Evolutionary conservation across 768 basidiomycete genomes (phyloP).

Genomic region (Saitozyma podzolica): DNA sequence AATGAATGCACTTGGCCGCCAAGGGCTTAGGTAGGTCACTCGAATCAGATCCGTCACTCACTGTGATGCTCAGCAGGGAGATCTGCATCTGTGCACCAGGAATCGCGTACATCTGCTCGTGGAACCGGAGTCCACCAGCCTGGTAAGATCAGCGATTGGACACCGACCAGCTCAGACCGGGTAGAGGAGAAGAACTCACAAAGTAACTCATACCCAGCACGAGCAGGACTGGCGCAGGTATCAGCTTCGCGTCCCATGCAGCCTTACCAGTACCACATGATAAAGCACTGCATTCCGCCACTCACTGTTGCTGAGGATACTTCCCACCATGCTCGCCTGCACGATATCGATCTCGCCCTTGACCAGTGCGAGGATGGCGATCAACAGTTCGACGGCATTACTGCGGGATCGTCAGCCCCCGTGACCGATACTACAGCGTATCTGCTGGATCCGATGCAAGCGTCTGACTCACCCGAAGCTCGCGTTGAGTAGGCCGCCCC

Average conservation of each 20-base stretch:
- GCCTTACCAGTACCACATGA: no score
- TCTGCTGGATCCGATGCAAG: background rate
- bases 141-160: no score
- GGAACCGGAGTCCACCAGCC: slow-evolving; percentile 58
- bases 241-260: background rate
- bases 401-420: background rate
- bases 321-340: slow-evolving; percentile 61
- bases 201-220: slow-evolving; percentile 29
- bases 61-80: slow-evolving; percentile 50
- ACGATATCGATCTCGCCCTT: slow-evolving; percentile 59
- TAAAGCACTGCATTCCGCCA: background rate
- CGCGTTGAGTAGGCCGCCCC: slow-evolving; percentile 62
- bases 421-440: no score
- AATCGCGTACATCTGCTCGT: slow-evolving; percentile 60
- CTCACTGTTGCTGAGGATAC: slow-evolving; percentile 56
- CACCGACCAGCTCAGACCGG: slow-evolving; percentile 50
- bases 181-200: slow-evolving; percentile 27
- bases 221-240: slow-evolving; percentile 31
- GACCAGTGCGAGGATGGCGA: slow-evolving; percentile 51
- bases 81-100: slow-evolving; percentile 56
- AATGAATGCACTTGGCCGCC: no score
- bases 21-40: no score
- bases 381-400: slow-evolving; percentile 61
- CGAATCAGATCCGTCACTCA: slow-evolving; percentile 12
- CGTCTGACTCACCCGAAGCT: slow-evolving; percentile 54